Evolutionary conservation across 257 asterid species (phyloP), one percentile per base, ranked within the genome.

Genomic region (Capsicum pubescens): DNA sequence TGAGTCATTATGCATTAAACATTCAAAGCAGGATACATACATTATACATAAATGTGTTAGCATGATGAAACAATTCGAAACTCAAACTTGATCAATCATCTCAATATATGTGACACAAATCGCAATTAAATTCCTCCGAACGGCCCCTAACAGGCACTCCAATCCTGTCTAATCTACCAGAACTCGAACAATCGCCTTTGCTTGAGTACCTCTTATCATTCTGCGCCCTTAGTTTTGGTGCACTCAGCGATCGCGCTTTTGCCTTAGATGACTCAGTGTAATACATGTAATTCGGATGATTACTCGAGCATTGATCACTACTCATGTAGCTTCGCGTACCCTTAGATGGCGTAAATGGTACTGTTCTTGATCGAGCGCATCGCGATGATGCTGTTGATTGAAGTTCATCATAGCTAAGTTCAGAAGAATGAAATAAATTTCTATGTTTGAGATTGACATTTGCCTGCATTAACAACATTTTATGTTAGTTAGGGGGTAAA

Each of bases 241-340:
- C 99, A 84, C 99, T 97, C 35, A 91, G 82, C 0, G 98, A 93
- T 81, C 99, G 87, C 35, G 86, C 89, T 91, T 97, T 97, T 14
- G 99, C 98, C 87, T 90, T 93, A 0, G 97, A 90, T 13, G 99
- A 94, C 86, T 93, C 91, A 0, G 98, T 97, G 55, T 84, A 90
- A 3, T 98, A 71, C 99, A 95, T 97, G 83, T 97, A 97, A 46
- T 84, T 93, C 5, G 97, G 98, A 59, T 86, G 88, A 84, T 72
- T 72, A 72, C 91, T 94, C 0, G 94, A 86, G 88, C 84, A 91
- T 13, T 90, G 92, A 64, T 12, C 42, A 35, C 92, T 93, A 35
- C 92, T 93, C 12, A 86, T 82, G 87, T 89, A 91, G 89, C 98
- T 93, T 80, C 92, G 87, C 83, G 39, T 71, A 36, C 48, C 42